Base-by-base conservation (phyloP, 2,329 filamentous ascomycete genomes). In the Phoma herbarum region DNA sequence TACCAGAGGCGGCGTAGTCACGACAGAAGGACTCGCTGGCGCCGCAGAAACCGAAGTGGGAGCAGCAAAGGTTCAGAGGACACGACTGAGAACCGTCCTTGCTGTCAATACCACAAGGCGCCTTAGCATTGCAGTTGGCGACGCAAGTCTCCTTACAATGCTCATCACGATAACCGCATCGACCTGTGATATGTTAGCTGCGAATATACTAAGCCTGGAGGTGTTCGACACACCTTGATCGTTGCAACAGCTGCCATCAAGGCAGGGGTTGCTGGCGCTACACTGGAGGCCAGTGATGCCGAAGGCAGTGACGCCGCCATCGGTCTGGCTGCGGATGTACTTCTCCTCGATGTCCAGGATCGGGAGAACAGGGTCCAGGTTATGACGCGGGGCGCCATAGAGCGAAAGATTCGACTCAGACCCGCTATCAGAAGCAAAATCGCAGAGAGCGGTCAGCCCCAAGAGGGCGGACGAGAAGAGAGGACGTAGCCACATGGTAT, bases 21-120 rank as follows among this genome's bases (percentile, higher is more conserved):
- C 51, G 56, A 44, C 55, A 62, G 41, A 67, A 70, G 2, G 57
- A 31, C 9, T 58, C 80, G 1, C 72, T 79, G 28, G 59, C 57
- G 12, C 75, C 77, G 9, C 80, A 82, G 53, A 70, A 68, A 1
- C 78, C 78, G 2, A 78, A 71, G 44, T 81, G 78, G 6, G 62
- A 67, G 53, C 67, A 69, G 50, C 67, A 71, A 11, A 61, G 52
- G 11, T 68, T 65, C 6, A 66, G 39, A 0, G 60, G 60, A 23
- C 64, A 67, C 4, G 10, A 59, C 23, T 45, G 52, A 1, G 33
- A 14, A 16, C 57, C 53, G 9, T 33, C 42, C 4, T 42, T 43
- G 12, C 68, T 70, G 52, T 73, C 70, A 22, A 74, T 57, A 18
- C 77, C 77, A 35, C 77, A 79, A 39, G 74, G 68, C 3, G 75